Conservation (phyloP, 805 yeast genomes). For the Teunomyces gatunensis region DNA sequence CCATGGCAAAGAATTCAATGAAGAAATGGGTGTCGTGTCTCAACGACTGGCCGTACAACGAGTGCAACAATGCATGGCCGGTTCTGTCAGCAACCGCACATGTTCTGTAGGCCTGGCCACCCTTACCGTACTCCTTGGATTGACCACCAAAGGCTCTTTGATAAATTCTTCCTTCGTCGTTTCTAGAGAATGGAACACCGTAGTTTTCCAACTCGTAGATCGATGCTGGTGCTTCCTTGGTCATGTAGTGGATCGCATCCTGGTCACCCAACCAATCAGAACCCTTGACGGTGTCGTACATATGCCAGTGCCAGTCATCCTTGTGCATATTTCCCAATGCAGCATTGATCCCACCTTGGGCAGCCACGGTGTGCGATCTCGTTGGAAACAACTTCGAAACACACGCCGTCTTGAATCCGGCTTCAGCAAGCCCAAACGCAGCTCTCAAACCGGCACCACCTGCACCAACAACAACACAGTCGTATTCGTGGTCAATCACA, state of each 20-base stretch:
- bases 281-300: constrained; percentile 99
- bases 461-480: constrained; percentile 96
- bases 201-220: constrained; percentile 96
- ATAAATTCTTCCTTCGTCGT: constrained; percentile 92
- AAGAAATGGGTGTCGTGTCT: constrained; percentile 97
- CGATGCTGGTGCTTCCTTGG: constrained; percentile 94
- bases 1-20: constrained; percentile 95
- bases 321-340: constrained; percentile 98
- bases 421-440: constrained; percentile 95
- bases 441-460: constrained; percentile 99
- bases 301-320: constrained; percentile 99
- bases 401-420: constrained; percentile 97
- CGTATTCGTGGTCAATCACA: constrained; percentile 95
- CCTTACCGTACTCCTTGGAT: constrained; percentile 91
- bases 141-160: constrained; percentile 99
- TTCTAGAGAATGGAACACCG: constrained; percentile 98
- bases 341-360: constrained; percentile 99
- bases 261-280: constrained; percentile 99
- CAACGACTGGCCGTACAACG: constrained; percentile 93
- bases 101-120: constrained; percentile 99
- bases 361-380: constrained; percentile 98
- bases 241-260: constrained; percentile 98
- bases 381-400: constrained; percentile 96
- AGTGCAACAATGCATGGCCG: constrained; percentile 94
- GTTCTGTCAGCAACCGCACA: constrained; percentile 99